Percentiles rank a stretch among this genome's conserved stretches.
phyloP scores from a whole-genome alignment of 805 yeast species.

The Lipomyces japonicus region DNA sequence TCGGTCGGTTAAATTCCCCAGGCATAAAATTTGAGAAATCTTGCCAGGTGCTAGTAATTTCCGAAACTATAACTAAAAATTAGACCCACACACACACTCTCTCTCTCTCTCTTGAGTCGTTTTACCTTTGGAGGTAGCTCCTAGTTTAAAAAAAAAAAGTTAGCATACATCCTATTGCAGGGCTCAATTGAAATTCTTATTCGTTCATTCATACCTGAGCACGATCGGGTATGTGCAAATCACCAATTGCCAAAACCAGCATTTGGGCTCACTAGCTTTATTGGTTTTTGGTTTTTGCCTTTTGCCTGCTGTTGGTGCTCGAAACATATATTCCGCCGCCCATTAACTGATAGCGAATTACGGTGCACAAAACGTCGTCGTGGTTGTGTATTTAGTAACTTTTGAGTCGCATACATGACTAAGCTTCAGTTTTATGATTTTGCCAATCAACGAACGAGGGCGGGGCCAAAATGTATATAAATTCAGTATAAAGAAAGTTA shows the following conservation, averaged over 20 bases:
- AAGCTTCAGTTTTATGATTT: too few relatives aligned
- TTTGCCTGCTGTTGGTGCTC: too few relatives aligned
- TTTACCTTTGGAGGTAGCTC: conserved; percentile 46
- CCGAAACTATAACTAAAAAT: conserved; percentile 49
- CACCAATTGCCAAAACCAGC: conserved; percentile 82
- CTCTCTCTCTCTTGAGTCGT: background rate
- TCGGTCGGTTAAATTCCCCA: conserved; percentile 74
- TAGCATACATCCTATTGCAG: conserved; percentile 16
- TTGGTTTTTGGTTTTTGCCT: too few relatives aligned
- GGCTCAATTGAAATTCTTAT: background rate
- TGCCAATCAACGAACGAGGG: too few relatives aligned
- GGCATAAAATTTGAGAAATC: conserved; percentile 75
- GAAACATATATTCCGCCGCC: too few relatives aligned
- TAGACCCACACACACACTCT: background rate
- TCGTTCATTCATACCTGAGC: conserved; percentile 50
- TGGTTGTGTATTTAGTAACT: too few relatives aligned
- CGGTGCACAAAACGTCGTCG: too few relatives aligned
- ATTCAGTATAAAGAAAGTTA: too few relatives aligned
- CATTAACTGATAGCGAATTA: too few relatives aligned
- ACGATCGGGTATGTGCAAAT: conserved; percentile 83
- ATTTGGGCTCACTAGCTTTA: too few relatives aligned
- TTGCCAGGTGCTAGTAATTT: conserved; percentile 79
- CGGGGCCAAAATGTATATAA: too few relatives aligned
- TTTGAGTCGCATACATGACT: too few relatives aligned
- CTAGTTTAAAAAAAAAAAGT: conserved; percentile 30